Evolutionary conservation across 2,329 filamentous ascomycete species (phyloP).

Genomic region (Purpureocillium lavendulum): DNA sequence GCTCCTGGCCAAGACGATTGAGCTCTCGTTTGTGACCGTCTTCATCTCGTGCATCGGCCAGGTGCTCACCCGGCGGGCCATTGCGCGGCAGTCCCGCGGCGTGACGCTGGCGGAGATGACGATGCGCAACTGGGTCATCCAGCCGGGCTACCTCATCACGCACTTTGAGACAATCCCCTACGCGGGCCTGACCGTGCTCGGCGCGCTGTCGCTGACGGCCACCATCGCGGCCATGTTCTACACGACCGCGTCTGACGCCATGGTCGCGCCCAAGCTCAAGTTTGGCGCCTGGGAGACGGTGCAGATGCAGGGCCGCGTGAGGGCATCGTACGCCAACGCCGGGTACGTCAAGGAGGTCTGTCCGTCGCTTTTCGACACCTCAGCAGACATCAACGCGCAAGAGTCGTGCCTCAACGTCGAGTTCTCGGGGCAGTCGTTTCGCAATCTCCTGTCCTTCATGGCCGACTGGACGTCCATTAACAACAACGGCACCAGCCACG

Average conservation of each 20-base stretch:
- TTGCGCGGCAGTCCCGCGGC: conserved; percentile 50
- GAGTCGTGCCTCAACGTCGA: conserved; percentile 60
- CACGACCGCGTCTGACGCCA: conserved; percentile 65
- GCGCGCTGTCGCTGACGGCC: conserved; percentile 53
- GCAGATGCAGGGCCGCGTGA: conserved; percentile 47
- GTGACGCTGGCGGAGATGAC: conserved; percentile 69
- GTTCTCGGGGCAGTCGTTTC: conserved; percentile 61
- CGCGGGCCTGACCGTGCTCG: conserved; percentile 55
- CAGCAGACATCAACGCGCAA: conserved; percentile 31
- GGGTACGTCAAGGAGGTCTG: conserved; percentile 48
- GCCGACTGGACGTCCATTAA: conserved; percentile 43
- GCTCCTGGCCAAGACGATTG: conserved; percentile 66
- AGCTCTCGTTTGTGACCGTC: conserved; percentile 69
- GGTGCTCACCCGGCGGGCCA: conserved; percentile 60
- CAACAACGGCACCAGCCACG: conserved; percentile 30
- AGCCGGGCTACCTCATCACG: conserved; percentile 64
- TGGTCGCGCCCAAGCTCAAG: conserved; percentile 66
- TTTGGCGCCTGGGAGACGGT: conserved; percentile 42
- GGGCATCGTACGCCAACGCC: conserved; percentile 55
- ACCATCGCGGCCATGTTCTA: conserved; percentile 63
- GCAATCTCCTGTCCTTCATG: conserved; percentile 59
- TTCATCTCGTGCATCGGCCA: conserved; percentile 71
- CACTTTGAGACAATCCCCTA: conserved; percentile 58
- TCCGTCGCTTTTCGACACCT: conserved; percentile 46
- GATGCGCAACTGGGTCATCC: conserved; percentile 68